Evolutionary conservation across 768 basidiomycete genomes (phyloP).

Genomic region (Pleurotus ostreatus): DNA sequence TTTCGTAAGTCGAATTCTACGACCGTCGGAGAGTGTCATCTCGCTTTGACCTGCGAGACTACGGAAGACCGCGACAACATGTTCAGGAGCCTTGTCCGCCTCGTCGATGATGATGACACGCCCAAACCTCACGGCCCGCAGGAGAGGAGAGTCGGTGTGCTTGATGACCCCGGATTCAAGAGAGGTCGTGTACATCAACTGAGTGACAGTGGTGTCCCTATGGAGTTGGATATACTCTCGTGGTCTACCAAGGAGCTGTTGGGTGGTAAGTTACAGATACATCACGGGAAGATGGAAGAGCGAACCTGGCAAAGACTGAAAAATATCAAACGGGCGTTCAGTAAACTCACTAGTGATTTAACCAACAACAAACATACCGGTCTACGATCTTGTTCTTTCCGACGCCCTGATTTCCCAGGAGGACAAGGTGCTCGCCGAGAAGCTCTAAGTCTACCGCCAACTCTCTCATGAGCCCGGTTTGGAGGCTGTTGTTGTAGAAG

Average conservation of each 20-base stretch:
- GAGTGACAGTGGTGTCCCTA: constrained; percentile 66
- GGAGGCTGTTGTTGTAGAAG: constrained; percentile 67
- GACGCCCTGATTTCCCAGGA: constrained; percentile 54
- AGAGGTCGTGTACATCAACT: constrained; percentile 66
- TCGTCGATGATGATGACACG: constrained; percentile 70
- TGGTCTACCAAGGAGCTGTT: constrained; percentile 55
- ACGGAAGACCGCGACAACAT: constrained; percentile 68
- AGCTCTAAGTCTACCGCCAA: constrained; percentile 60
- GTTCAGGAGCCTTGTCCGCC: constrained; percentile 71
- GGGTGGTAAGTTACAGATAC: not conserved
- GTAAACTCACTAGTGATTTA: too few relatives aligned
- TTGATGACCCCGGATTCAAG: constrained; percentile 54
- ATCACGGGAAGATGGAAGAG: not conserved
- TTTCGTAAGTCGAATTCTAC: constrained; percentile 42
- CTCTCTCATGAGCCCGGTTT: constrained; percentile 64
- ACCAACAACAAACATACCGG: constrained; percentile 26
- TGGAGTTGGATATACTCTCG: constrained; percentile 70
- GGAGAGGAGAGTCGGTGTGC: constrained; percentile 62
- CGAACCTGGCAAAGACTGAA: constrained; percentile 51
- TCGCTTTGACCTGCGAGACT: constrained; percentile 65
- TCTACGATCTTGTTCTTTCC: constrained; percentile 7
- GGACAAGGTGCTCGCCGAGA: constrained; percentile 58
- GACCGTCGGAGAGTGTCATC: constrained; percentile 59
- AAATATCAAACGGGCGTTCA: not conserved
- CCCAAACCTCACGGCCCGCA: constrained; percentile 57